Percentiles rank a stretch among this genome's conserved stretches.
phyloP scores from a whole-genome alignment of 495 filamentous ascomycete species.

The Daldinia concentrica region DNA sequence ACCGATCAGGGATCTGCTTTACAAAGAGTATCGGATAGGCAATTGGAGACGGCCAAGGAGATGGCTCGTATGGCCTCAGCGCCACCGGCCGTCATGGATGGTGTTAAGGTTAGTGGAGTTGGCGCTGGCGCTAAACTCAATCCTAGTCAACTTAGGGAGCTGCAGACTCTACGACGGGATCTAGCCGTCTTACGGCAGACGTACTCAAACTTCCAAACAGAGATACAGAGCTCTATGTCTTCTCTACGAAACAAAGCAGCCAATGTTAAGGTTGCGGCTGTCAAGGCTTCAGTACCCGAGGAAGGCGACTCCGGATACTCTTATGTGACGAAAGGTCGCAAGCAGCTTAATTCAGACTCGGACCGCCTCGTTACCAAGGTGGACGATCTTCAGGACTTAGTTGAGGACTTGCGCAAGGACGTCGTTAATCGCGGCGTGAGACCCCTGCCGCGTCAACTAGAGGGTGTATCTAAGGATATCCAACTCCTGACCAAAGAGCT shows the following conservation, averaged over 20 bases:
- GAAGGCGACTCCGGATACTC: slow-evolving; percentile 78
- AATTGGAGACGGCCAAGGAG: slow-evolving; percentile 90
- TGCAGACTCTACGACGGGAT: slow-evolving; percentile 87
- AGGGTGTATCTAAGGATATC: slow-evolving; percentile 87
- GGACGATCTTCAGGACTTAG: slow-evolving; percentile 93
- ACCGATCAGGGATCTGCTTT: slow-evolving; percentile 81
- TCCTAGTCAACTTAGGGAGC: slow-evolving; percentile 69
- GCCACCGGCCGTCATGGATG: slow-evolving; percentile 61
- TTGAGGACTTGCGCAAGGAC: slow-evolving; percentile 97
- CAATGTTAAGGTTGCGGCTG: slow-evolving; percentile 78
- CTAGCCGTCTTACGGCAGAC: slow-evolving; percentile 93
- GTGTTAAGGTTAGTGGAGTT: slow-evolving; percentile 42
- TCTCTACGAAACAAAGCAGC: slow-evolving; percentile 80
- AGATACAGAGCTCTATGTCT: slow-evolving; percentile 87
- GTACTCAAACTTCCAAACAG: slow-evolving; percentile 86
- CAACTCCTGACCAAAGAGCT: slow-evolving; percentile 81
- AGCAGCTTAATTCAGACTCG: slow-evolving; percentile 81
- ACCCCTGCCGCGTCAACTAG: slow-evolving; percentile 89
- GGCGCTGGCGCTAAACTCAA: slow-evolving; percentile 50
- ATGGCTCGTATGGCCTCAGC: slow-evolving; percentile 81
- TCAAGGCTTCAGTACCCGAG: slow-evolving; percentile 69
- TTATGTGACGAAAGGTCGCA: slow-evolving; percentile 87
- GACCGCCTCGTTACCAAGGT: slow-evolving; percentile 89
- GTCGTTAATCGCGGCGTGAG: slow-evolving; percentile 93
- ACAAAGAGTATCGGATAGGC: slow-evolving; percentile 88